Percentiles rank a stretch among this genome's conserved stretches.
Conservation (phyloP, 140 eudicot genomes). For the Stevia rebaudiana region DNA sequence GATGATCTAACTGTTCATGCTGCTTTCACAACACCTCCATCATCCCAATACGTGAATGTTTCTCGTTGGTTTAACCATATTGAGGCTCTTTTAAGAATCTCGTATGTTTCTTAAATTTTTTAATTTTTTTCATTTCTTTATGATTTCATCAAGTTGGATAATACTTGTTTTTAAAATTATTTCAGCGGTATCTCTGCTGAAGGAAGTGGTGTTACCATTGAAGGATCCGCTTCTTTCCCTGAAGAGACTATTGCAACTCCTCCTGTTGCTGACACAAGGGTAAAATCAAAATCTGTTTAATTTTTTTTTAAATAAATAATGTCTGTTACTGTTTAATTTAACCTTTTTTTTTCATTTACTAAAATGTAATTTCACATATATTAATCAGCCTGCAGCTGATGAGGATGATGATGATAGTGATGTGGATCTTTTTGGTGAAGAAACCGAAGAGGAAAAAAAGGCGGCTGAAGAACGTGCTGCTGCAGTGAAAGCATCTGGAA, state of each 20-base stretch:
- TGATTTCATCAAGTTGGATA: background rate
- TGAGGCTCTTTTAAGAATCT: conserved; percentile 68
- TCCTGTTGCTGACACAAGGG: conserved; percentile 76
- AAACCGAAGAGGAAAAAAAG: conserved; percentile 96
- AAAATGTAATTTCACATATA: background rate
- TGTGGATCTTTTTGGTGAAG: conserved; percentile 92
- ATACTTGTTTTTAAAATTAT: background rate
- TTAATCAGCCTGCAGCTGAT: conserved; percentile 68
- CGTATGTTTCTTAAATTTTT: conserved; percentile 42
- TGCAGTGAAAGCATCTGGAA: conserved; percentile 67
- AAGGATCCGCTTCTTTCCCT: conserved; percentile 55
- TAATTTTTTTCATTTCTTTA: no score
- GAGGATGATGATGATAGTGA: conserved; percentile 81
- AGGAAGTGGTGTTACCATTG: conserved; percentile 72
- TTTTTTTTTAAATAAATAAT: background rate
- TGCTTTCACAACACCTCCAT: conserved; percentile 56
- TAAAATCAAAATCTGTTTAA: background rate
- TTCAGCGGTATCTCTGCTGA: conserved; percentile 84
- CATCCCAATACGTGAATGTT: conserved; percentile 59
- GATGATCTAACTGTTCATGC: conserved; percentile 76
- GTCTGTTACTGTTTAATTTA: background rate
- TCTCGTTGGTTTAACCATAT: conserved; percentile 81
- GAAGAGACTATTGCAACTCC: conserved; percentile 69
- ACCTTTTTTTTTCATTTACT: background rate
- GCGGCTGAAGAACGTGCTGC: conserved; percentile 97